Base-by-base conservation (phyloP, 768 basidiomycete species). In the Calvatia gigantea region DNA sequence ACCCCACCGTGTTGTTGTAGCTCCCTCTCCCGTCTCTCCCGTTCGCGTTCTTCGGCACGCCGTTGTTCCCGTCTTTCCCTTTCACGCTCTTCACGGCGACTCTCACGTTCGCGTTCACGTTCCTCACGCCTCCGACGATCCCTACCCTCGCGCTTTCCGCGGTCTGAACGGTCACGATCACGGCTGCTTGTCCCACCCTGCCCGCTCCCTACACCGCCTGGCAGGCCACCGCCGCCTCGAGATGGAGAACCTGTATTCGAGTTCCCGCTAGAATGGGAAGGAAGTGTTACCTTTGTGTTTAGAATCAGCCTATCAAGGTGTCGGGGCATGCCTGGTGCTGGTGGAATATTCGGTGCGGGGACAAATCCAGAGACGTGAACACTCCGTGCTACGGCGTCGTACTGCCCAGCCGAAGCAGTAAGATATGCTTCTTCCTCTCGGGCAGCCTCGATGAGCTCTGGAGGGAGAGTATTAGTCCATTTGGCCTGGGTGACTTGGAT, bases 221-320 rank as follows among this genome's bases (percentile, higher is more conserved):
- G 59, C 2, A 47, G 55, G 5, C 32, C 39, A n/a, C 41, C 39
- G n/a, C 23, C 32, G 14, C 41, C 39, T 42, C 51, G 39, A 8
- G 51, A 31, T 21, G 51, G 51, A 19, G 51, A 52, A 2, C 51
- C 51, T 11, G 51, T 33, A 21, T 42, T 43, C 1, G 51, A 52
- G 15, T 48, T 55, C 25, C 48, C 53, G 21, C 57, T 38, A 4
- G 53, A 51, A 27, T 44, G 51, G 4, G 60, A 71, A 58, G 62
- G 67, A 51, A 59, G 58, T 21, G 60, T 70, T 39, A 71, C 71
- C 58, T 70, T 61, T 61, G 77, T 64, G 64, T 98, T 98, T 58
- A 99, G 72, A 56, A 98, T 97, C 46, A 97, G 85, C 64, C 94
- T 94, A 65, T 98, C 95, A 38, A 99, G 75, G 64, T 98, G 93